Percentiles rank a stretch among this genome's conserved stretches.
These are phyloP conservation scores for Papiliotrema fonsecae DNA, from an alignment of 1,284 basidiomycete species.

Conservation along the genomic window DNA sequence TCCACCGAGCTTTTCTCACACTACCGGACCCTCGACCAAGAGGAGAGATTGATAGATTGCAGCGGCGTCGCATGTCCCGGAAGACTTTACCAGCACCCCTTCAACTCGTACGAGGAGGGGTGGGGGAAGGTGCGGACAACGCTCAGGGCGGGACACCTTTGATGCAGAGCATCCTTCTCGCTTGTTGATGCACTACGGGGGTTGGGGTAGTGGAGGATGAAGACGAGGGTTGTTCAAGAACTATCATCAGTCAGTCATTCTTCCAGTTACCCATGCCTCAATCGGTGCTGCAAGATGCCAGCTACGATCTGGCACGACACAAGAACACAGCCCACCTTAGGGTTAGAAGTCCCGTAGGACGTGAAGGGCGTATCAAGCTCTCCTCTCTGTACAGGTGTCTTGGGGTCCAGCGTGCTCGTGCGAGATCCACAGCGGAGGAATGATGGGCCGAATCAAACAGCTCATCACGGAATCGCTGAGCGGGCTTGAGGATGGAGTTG, in stretches of 20 bases:
- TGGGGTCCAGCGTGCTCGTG: not conserved
- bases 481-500: too few species aligned
- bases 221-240: constrained; percentile 5
- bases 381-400: not conserved
- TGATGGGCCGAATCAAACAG: too few species aligned
- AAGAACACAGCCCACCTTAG: constrained; percentile 3
- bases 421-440: too few species aligned
- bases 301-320: not conserved
- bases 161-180: constrained; percentile 1
- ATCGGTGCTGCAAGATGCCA: not conserved
- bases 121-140: constrained; percentile 3
- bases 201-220: not conserved
- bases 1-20: not conserved
- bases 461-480: too few species aligned
- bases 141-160: constrained; percentile 3
- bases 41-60: not conserved
- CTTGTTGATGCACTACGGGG: not conserved
- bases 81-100: too few species aligned
- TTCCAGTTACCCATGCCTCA: too few species aligned
- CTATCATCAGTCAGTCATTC: constrained; percentile 1
- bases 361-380: not conserved
- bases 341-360: constrained; percentile 9
- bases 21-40: not conserved
- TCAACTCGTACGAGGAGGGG: too few species aligned
- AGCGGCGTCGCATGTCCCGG: constrained; percentile 2